phyloP scores from a whole-genome alignment of 768 basidiomycete species.

The Piloderma croceum region DNA sequence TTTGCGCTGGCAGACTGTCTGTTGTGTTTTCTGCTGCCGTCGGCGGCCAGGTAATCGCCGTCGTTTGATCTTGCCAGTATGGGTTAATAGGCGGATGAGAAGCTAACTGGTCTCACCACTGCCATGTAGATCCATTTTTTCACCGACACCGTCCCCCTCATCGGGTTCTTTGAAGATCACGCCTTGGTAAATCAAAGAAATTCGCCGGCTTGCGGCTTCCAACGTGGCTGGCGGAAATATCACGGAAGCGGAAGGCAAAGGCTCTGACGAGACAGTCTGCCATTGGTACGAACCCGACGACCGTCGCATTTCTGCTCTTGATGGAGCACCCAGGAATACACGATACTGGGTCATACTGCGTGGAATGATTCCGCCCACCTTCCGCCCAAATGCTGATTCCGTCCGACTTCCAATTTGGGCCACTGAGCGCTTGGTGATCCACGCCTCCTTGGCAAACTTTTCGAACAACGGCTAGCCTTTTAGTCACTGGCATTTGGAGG shows the following conservation, averaged over 20 bases:
- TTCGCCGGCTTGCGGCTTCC: slow-evolving; percentile 61
- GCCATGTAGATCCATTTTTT: no score
- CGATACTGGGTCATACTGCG: slow-evolving; percentile 30
- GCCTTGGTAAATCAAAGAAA: slow-evolving; percentile 67
- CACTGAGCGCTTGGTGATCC: no score
- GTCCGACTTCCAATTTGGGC: no score
- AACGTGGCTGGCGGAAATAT: slow-evolving; percentile 50
- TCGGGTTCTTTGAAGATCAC: slow-evolving; percentile 55
- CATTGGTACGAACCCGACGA: slow-evolving; percentile 38
- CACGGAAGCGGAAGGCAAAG: slow-evolving; percentile 12
- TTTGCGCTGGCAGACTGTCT: slow-evolving; percentile 11
- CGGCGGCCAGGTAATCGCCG: slow-evolving; percentile 54
- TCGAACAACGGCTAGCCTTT: no score
- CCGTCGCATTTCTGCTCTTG: slow-evolving; percentile 27
- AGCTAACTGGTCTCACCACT: no score
- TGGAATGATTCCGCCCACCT: no score
- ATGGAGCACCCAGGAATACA: slow-evolving; percentile 49
- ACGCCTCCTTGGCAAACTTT: no score
- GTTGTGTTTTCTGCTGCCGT: slow-evolving; percentile 27
- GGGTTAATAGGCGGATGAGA: slow-evolving; percentile 4
- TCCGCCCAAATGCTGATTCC: no score
- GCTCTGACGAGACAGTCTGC: slow-evolving; percentile 37
- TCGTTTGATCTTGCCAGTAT: slow-evolving; percentile 37
- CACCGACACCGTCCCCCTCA: slow-evolving; percentile 15
- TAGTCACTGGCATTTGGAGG: no score